phyloP scores from a whole-genome alignment of 1,284 basidiomycete genomes.

The Boletus subluridellus region DNA sequence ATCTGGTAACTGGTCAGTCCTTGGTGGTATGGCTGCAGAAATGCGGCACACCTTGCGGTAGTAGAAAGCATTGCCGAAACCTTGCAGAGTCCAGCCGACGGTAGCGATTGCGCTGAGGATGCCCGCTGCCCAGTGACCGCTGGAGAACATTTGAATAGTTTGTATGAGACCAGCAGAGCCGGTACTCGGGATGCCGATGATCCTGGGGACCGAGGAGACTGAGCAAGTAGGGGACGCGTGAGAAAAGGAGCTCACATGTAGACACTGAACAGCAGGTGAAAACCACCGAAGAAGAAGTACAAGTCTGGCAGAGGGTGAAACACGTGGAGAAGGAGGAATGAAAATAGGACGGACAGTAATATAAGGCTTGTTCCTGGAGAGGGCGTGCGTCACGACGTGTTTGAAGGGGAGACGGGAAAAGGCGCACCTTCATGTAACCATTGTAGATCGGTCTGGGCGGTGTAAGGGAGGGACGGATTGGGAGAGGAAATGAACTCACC shows the following conservation, averaged over 20 bases:
- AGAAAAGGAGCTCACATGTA: slow-evolving; percentile 63
- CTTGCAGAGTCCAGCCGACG: slow-evolving; percentile 85
- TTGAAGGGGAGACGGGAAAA: slow-evolving; percentile 6
- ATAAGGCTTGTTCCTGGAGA: slow-evolving; percentile 74
- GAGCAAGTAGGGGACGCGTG: slow-evolving; percentile 15
- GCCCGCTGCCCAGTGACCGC: slow-evolving; percentile 64
- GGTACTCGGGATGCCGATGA: slow-evolving; percentile 86
- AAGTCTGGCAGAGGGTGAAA: slow-evolving; percentile 57
- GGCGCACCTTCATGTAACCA: slow-evolving; percentile 87
- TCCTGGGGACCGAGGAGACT: slow-evolving; percentile 49
- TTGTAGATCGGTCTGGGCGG: slow-evolving; percentile 84
- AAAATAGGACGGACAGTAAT: slow-evolving; percentile 61
- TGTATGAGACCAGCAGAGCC: slow-evolving; percentile 95
- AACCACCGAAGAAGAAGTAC: slow-evolving; percentile 93
- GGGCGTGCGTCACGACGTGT: slow-evolving; percentile 13
- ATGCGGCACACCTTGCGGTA: slow-evolving; percentile 63
- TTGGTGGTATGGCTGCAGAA: slow-evolving; percentile 4
- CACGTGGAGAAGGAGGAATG: slow-evolving; percentile 9
- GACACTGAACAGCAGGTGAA: slow-evolving; percentile 86
- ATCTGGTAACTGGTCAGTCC: slow-evolving; percentile 50
- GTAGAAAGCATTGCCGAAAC: slow-evolving; percentile 77
- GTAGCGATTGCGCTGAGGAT: slow-evolving; percentile 79
- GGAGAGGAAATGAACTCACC: slow-evolving; percentile 42
- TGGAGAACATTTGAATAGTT: slow-evolving; percentile 76
- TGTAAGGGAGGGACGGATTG: slow-evolving; percentile 9